Evolutionary conservation across 371 early-diverging fungal genomes (phyloP).

Genomic region (Sporodiniella umbellata): DNA sequence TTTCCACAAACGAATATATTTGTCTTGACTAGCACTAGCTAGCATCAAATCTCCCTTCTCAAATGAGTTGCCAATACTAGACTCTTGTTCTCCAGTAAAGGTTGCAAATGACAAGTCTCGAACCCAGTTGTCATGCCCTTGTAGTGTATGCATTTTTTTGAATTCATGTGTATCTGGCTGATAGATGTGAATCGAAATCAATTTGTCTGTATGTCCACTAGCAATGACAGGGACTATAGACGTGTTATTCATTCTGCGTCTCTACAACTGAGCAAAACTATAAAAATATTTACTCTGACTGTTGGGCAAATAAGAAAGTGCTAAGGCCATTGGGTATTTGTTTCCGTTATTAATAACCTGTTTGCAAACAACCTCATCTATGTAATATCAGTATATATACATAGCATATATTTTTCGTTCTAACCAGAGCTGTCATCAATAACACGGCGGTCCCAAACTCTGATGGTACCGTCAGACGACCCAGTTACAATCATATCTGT

Average conservation of each 20-base stretch:
- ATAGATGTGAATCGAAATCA: constrained; percentile 61
- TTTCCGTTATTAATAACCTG: constrained; percentile 71
- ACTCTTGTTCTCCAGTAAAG: constrained; percentile 38
- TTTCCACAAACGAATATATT: constrained; percentile 90
- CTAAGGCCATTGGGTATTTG: constrained; percentile 68
- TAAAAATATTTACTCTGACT: constrained; percentile 36
- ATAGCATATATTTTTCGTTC: not conserved
- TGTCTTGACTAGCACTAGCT: constrained; percentile 91
- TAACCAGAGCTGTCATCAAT: constrained; percentile 45
- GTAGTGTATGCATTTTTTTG: constrained; percentile 58
- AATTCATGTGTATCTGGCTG: constrained; percentile 46
- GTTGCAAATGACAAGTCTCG: constrained; percentile 76
- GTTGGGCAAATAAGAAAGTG: constrained; percentile 69
- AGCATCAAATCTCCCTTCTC: constrained; percentile 76
- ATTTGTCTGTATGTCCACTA: constrained; percentile 74
- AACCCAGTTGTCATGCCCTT: constrained; percentile 95
- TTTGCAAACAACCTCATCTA: constrained; percentile 54
- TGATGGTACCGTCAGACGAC: constrained; percentile 80
- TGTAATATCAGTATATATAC: not conserved
- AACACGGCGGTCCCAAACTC: constrained; percentile 64
- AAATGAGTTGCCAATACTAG: constrained; percentile 50
- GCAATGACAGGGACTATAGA: constrained; percentile 62
- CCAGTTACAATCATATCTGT: constrained; percentile 70
- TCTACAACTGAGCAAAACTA: too few species aligned
- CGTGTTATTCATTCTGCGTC: too few species aligned